Base-by-base conservation (phyloP, 78 protist genomes). In the Dictyostelium capitatum region DNA sequence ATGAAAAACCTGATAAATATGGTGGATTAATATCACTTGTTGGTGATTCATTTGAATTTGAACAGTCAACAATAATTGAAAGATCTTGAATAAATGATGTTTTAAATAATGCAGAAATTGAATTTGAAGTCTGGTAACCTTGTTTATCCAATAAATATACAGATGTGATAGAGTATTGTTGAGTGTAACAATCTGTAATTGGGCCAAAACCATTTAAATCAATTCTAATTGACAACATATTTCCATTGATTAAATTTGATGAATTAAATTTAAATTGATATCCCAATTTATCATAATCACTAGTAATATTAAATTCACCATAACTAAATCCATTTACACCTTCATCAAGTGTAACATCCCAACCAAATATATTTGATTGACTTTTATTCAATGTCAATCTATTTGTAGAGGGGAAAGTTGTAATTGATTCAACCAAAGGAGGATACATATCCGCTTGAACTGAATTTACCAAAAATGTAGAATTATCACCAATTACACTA, bases 281-380 rank as follows among this genome's bases (percentile, higher is more conserved):
- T 30, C 75, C 75, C 25, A 67, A 6, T 67, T 11, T 12, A 70
- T 70, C 78, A 70, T 41, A 70, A 17, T 4, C 78, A 20, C 59
- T 46, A 20, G 79, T 47, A 0, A 73, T 73, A 46, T 37, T 73
- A n/a, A 73, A 17, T 23, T 73, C 79, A 23, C 79, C 79, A 73
- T 73, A 50, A 9, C 47, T 54, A 11, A 73, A 73, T 4, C 75
- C 75, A 67, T 67, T 67, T 30, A 32, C 48, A 32, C 48, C 48
- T 6, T 67, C 75, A 14, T 67, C 48, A 67, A 67, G 28, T 32
- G 28, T 43, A 15, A 67, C 9, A 6, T 67, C 75, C 75, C 75
- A 67, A 10, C 75, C 75, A 32, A 67, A 67, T 14, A 62, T 62
- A 62, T 62, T 62, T 23, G 10, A 11, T 62, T 3, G 43, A 37